These are phyloP conservation scores for Kondoa subrosea DNA, from an alignment of 768 basidiomycete genomes.

Conservation along the genomic window DNA sequence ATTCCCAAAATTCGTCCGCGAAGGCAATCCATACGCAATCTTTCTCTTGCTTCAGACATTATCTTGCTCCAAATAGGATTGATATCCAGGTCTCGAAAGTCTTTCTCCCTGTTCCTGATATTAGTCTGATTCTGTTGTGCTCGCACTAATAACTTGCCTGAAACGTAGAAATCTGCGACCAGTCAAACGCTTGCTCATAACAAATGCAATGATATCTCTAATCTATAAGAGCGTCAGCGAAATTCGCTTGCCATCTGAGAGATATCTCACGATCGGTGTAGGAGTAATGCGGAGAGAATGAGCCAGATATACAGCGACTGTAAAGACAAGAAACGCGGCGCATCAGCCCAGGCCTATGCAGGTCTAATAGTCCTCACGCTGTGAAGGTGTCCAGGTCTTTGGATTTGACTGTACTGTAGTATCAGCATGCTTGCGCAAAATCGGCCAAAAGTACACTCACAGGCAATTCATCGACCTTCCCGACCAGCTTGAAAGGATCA, in stretches of 20 bases:
- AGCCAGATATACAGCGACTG: constrained; percentile 1
- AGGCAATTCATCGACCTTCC: constrained; percentile 3
- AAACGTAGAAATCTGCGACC: constrained; percentile 2
- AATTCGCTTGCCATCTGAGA: neutral
- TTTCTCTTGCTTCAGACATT: neutral
- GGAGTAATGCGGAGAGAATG: neutral
- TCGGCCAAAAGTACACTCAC: neutral
- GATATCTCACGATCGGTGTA: neutral
- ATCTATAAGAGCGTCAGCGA: neutral
- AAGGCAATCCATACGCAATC: neutral
- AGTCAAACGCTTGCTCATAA: constrained; percentile 2
- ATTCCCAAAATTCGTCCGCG: constrained; percentile 1
- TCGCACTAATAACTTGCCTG: neutral
- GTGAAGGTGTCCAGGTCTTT: constrained; percentile 1
- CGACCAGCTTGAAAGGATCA: constrained; percentile 3
- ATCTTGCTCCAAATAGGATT: constrained; percentile 4
- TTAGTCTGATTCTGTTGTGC: neutral
- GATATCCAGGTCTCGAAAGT: neutral
- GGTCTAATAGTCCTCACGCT: too few species aligned
- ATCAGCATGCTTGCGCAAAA: too few species aligned
- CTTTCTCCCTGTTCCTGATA: neutral
- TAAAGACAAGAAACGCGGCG: too few species aligned
- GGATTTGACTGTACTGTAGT: neutral
- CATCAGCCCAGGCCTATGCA: too few species aligned
- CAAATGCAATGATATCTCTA: neutral